Evolutionary conservation across 495 filamentous ascomycete genomes (phyloP), one percentile per base, ranked within the genome.

Genomic region (Xylaria longipes): DNA sequence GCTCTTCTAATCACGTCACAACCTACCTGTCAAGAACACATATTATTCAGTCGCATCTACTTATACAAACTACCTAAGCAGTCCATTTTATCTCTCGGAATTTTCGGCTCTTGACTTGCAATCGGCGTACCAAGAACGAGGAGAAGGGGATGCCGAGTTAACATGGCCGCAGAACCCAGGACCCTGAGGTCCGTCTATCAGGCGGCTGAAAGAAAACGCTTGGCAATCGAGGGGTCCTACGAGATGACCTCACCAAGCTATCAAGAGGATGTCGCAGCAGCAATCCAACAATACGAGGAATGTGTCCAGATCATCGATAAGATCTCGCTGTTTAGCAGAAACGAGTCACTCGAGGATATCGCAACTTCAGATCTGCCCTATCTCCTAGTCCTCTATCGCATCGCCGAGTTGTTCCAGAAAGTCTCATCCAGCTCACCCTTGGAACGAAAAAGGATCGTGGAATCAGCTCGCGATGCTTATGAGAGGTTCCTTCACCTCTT

Each of bases 271-370:
- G 85, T 98, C 68, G 83, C 83, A 67, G 80, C 87, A 43, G 88
- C 92, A 20, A 88, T 97, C 63, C 75, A 85, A 67, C 85, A 88
- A 65, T 93, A 97, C 81, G 85, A 93, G 72, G 86, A 92, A 78
- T 94, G 92, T 80, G 85, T 91, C 45, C 80, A 85, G 73, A 87
- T 94, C 46, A 88, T 93, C 72, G 82, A 88, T 70, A 84, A 88
- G 54, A 82, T 95, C 64, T 91, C 93, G 0, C 80, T 98, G 15
- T 98, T 98, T 86, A 96, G 93, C 76, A 87, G 91, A 9, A 98
- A 99, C 80, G 96, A 99, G 78, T 86, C 88, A 2, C 80, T 97
- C 41, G 97, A 98, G 68, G 96, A 99, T 84, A 83, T 98, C 37
- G 85, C 92, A 14, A 95, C 94, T 14, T 86, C 85, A n/a, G 90